Evolutionary conservation across 2,329 filamentous ascomycete species (phyloP), one percentile per base, ranked within the genome.

Genomic region (Drechmeria coniospora): DNA sequence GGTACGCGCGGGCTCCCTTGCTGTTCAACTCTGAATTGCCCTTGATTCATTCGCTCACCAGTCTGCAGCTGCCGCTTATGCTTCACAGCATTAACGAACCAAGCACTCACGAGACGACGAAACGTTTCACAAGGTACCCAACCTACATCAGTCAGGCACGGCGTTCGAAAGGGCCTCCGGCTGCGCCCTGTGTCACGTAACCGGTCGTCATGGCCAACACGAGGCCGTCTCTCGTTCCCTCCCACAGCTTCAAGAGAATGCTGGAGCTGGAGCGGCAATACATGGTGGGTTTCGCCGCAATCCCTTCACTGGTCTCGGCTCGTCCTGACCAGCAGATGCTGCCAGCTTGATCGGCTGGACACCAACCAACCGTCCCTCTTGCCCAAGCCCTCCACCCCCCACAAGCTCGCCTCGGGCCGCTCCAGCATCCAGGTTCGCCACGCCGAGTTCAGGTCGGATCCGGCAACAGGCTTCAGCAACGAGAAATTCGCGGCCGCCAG

Each of bases 201-300:
- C 6, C 20, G 6, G 5, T 11, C 20, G 20, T 32, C 13, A 31
- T 31, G 21, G 25, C 29, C 26, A 38, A 34, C 9, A 10, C 10
- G 7, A 20, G 18, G 26, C 29, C 32, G 29, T 33, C 32, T 9
- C 35, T 37, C 7, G 35, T 31, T 28, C 52, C 53, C 39, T 54
- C 55, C 35, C 59, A 59, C 42, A 68, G 60, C 45, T 60, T 73
- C 36, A 58, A 69, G 45, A 59, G 55, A 33, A 72, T 74, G 68
- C 54, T 73, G 26, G 65, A 72, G 39, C 49, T 73, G 28, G 69
- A 74, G 43, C 67, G 63, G 43, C 57, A 56, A 43, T 60, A 56
- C 47, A 69, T 68, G 63, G 69, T 73, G 54, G 54, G 56, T 43
- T 15, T 15, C 2, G n/a, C 11, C n/a, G 5, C 22, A 10, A 11